Evolutionary conservation across 2,329 filamentous ascomycete species (phyloP).

Genomic region (Claviceps arundinis): DNA sequence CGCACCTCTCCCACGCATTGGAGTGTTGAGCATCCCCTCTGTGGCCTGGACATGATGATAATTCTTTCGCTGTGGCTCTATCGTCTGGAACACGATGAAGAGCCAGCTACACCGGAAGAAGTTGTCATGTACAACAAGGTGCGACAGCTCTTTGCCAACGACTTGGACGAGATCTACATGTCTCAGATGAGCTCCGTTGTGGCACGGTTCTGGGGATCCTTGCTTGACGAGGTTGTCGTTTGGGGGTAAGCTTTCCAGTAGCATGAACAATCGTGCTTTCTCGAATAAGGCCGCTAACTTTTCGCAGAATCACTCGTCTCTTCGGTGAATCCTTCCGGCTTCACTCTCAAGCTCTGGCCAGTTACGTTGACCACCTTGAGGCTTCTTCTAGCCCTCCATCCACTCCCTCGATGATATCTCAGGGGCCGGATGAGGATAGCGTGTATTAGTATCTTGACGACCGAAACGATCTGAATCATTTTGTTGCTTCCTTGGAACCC

Average conservation of each 20-base stretch:
- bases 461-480: constrained; percentile 30
- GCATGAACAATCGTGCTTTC: neutral
- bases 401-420: constrained; percentile 59
- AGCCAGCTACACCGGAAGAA: constrained; percentile 75
- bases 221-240: constrained; percentile 96
- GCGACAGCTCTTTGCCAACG: constrained; percentile 78
- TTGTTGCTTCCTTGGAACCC: neutral
- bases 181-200: constrained; percentile 89
- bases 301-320: constrained; percentile 67
- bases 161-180: constrained; percentile 69
- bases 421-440: constrained; percentile 58
- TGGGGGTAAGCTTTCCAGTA: constrained; percentile 69
- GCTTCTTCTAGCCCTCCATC: constrained; percentile 51
- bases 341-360: constrained; percentile 84
- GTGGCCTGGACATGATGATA: constrained; percentile 93
- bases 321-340: constrained; percentile 98
- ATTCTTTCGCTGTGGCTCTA: constrained; percentile 97
- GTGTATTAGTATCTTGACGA: constrained; percentile 48
- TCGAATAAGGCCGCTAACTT: constrained; percentile 9
- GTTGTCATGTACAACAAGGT: constrained; percentile 86
- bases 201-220: constrained; percentile 88
- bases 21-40: constrained; percentile 96
- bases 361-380: constrained; percentile 79
- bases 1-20: constrained; percentile 95
- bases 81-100: constrained; percentile 97